A percentile compares a stretch with the other conserved stretches of the same genome.
Conservation (phyloP, 176 grass and related monocot genomes). For the Oryza glumipatula region DNA sequence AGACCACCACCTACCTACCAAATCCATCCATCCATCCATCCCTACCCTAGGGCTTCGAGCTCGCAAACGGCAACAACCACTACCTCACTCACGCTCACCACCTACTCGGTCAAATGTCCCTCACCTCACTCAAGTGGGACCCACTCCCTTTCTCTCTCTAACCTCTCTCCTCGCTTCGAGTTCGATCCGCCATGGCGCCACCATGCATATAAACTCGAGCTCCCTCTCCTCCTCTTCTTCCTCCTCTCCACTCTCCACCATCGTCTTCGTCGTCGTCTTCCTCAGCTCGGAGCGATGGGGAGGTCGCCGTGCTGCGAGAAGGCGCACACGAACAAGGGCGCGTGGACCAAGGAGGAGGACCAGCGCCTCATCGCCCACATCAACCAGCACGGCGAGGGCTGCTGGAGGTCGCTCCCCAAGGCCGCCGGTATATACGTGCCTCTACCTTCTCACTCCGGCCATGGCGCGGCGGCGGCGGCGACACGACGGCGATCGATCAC, state of each 20-base stretch:
- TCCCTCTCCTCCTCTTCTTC: too few species aligned
- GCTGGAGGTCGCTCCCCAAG: slow-evolving; percentile 88
- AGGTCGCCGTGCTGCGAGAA: slow-evolving; percentile 97
- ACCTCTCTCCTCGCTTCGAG: not conserved
- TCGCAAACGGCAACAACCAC: slow-evolving; percentile 1
- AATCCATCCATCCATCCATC: slow-evolving; percentile 33
- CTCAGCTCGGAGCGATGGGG: slow-evolving; percentile 46
- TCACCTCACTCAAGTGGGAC: slow-evolving; percentile 34
- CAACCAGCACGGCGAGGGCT: slow-evolving; percentile 78
- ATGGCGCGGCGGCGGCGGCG: not conserved
- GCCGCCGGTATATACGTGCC: slow-evolving; percentile 52
- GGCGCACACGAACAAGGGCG: slow-evolving; percentile 93
- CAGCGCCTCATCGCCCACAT: slow-evolving; percentile 81
- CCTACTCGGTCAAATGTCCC: slow-evolving; percentile 72
- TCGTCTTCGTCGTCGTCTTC: not conserved
- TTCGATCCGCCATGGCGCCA: not conserved
- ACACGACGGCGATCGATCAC: not conserved
- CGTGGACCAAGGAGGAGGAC: slow-evolving; percentile 95
- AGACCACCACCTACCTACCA: slow-evolving; percentile 52
- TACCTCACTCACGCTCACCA: slow-evolving; percentile 27
- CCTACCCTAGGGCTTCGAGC: slow-evolving; percentile 28
- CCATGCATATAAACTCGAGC: slow-evolving; percentile 2
- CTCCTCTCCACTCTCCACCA: too few species aligned
- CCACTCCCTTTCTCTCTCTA: slow-evolving; percentile 17
- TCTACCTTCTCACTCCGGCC: not conserved